phyloP scores from a whole-genome alignment of 352 stramenopile genomes.

The Globisporangium takayamanum region DNA sequence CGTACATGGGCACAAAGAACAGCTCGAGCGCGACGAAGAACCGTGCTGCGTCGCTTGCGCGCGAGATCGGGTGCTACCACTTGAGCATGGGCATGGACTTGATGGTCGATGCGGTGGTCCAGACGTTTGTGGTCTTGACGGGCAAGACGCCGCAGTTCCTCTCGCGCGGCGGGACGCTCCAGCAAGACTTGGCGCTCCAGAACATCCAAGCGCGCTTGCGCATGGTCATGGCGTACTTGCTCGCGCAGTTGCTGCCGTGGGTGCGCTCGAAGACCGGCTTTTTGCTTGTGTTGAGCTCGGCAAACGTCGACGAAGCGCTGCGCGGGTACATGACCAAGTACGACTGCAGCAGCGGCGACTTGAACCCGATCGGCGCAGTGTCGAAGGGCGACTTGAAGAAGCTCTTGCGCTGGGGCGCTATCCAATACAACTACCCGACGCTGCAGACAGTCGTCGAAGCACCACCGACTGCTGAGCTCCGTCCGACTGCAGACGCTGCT shows the following conservation, averaged over 20 bases:
- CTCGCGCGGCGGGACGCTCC: constrained; percentile 83
- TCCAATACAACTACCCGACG: constrained; percentile 89
- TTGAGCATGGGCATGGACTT: constrained; percentile 93
- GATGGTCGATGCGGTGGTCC: constrained; percentile 89
- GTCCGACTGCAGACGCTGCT: constrained; percentile 76
- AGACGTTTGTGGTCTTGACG: constrained; percentile 68
- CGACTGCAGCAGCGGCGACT: constrained; percentile 96
- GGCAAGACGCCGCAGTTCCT: constrained; percentile 90
- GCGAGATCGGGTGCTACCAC: constrained; percentile 95
- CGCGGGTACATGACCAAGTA: constrained; percentile 99
- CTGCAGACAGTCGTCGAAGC: constrained; percentile 91
- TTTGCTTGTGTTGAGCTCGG: constrained; percentile 96
- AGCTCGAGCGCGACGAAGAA: constrained; percentile 90
- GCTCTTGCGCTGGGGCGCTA: constrained; percentile 90
- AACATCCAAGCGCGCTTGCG: constrained; percentile 98
- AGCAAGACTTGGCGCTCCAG: constrained; percentile 96
- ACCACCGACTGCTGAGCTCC: constrained; percentile 91
- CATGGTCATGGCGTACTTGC: constrained; percentile 98
- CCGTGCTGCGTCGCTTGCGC: constrained; percentile 86
- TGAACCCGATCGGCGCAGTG: constrained; percentile 98
- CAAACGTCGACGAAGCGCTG: constrained; percentile 98
- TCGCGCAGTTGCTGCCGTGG: constrained; percentile 98
- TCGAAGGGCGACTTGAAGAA: constrained; percentile 96
- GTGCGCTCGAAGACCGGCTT: constrained; percentile 92
- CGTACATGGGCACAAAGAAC: constrained; percentile 98